Base-by-base conservation (phyloP, 257 asterid species). In the Coffea eugenioides region DNA sequence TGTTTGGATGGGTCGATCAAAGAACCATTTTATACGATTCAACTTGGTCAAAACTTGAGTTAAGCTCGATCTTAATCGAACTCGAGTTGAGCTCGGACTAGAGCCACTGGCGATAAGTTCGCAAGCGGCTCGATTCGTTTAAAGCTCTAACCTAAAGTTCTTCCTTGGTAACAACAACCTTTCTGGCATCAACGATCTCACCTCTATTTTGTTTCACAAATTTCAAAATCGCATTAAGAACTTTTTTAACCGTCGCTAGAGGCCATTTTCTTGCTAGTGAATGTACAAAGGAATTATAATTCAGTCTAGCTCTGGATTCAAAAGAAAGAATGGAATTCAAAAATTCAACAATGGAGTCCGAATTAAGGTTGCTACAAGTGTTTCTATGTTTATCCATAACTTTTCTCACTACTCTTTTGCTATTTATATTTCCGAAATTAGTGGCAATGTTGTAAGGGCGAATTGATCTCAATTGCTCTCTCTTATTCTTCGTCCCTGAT, bases 211-310 rank as follows among this genome's bases (percentile, higher is more conserved):
- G 83, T 80, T 85, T 90, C 77, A 92, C 81, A 69, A 86, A 81
- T 77, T 85, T 76, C 74, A 89, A 82, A 73, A 92, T 87, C 79
- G 83, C 90, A 25, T 46, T 57, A 52, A 89, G 82, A 78, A 84
- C 90, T 12, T 82, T 48, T 77, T 88, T 83, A 34, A 91, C 79
- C 84, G 92, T 82, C 73, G 78, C 86, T 23, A 85, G 81, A 71
- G 95, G 85, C 92, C 93, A 92, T 77, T 95, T 87, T 46, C 65
- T 88, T 13, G 81, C 86, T 86, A 92, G 77, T 51, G 74, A 79
- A 78, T 84, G 71, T 79, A 89, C 86, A 76, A 92, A 79, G 16
- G 75, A 62, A 65, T 83, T 82, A 52, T 78, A 81, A 51, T 88
- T 80, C 75, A 27, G 70, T 4, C 39, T 76, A 18, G 75, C 66